Evolutionary conservation across 2,329 filamentous ascomycete species (phyloP).

Genomic region (Colletotrichum brevisporum): DNA sequence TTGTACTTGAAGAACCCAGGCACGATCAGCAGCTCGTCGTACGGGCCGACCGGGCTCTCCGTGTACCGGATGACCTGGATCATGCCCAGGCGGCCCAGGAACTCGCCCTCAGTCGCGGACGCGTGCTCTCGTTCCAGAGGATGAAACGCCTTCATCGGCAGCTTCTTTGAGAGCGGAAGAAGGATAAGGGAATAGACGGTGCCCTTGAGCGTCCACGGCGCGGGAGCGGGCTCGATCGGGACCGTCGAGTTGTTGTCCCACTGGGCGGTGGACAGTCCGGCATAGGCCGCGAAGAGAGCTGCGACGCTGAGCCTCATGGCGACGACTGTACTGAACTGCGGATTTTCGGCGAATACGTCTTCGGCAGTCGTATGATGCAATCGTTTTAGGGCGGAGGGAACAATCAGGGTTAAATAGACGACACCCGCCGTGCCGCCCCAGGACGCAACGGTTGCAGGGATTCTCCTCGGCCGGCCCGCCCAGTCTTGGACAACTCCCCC

Average conservation of each 20-base stretch:
- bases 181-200: slow-evolving; percentile 39
- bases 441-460: background rate
- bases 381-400: background rate
- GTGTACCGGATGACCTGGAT: slow-evolving; percentile 65
- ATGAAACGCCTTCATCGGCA: slow-evolving; percentile 35
- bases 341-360: background rate
- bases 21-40: slow-evolving; percentile 65
- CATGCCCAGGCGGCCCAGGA: slow-evolving; percentile 60
- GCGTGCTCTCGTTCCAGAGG: slow-evolving; percentile 23
- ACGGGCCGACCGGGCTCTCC: slow-evolving; percentile 65
- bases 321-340: background rate
- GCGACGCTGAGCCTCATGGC: slow-evolving; percentile 5
- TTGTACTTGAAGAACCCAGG: slow-evolving; percentile 62
- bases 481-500: background rate
- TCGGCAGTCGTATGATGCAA: too few species aligned
- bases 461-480: background rate
- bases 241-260: slow-evolving; percentile 36
- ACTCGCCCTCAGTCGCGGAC: slow-evolving; percentile 47
- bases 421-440: too few species aligned
- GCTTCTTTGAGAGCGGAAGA: slow-evolving; percentile 17
- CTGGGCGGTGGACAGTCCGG: slow-evolving; percentile 15
- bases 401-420: background rate
- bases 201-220: slow-evolving; percentile 43
- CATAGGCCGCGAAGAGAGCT: background rate
- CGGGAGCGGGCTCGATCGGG: slow-evolving; percentile 32